phyloP scores from a whole-genome alignment of 2,329 filamentous ascomycete species.

The Aspergillus quadrilineatus region DNA sequence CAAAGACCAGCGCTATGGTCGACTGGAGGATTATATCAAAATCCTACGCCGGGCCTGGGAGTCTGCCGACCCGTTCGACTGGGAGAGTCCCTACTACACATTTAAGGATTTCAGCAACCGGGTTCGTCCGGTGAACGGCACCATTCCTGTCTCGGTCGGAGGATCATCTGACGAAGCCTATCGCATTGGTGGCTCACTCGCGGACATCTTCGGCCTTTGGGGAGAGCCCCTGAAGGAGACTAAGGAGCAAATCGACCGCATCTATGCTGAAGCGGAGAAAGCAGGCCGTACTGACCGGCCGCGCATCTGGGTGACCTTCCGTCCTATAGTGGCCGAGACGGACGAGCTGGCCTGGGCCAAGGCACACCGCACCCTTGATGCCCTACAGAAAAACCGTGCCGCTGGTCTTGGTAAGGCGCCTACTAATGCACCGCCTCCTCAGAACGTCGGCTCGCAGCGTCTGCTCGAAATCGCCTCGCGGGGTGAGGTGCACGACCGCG shows the following conservation, averaged over 20 bases:
- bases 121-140: constrained; percentile 54
- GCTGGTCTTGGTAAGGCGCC: constrained; percentile 35
- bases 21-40: constrained; percentile 62
- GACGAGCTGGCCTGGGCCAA: constrained; percentile 64
- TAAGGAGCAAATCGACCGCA: constrained; percentile 61
- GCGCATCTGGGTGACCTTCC: constrained; percentile 64
- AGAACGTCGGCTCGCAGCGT: constrained; percentile 61
- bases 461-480: constrained; percentile 57
- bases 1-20: constrained; percentile 59
- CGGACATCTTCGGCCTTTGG: constrained; percentile 65
- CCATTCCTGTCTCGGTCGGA: constrained; percentile 59
- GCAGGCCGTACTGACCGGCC: constrained; percentile 57
- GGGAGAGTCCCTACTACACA: constrained; percentile 59
- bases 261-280: constrained; percentile 59
- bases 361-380: constrained; percentile 57
- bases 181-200: constrained; percentile 57
- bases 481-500: constrained; percentile 59
- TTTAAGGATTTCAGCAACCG: constrained; percentile 59
- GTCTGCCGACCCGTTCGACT: constrained; percentile 59
- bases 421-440: constrained; percentile 43
- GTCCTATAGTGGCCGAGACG: constrained; percentile 61
- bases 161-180: constrained; percentile 61
- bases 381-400: constrained; percentile 47
- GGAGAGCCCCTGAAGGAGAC: constrained; percentile 64
- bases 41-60: constrained; percentile 61